Base-by-base conservation (phyloP, 176 grass and related monocot species). In the Eragrostis nindensis region DNA sequence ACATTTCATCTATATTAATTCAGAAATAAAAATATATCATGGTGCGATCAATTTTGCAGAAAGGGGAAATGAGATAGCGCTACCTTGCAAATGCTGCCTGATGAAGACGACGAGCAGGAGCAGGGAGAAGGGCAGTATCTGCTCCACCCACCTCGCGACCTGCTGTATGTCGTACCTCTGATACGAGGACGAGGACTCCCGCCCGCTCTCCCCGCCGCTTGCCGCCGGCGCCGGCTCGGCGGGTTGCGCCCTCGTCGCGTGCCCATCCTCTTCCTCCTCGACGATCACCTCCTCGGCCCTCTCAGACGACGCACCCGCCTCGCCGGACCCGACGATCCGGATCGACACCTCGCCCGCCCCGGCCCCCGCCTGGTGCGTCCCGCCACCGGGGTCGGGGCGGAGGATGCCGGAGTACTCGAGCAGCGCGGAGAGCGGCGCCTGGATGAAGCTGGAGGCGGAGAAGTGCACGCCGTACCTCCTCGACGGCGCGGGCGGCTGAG, bases 151-250 rank as follows among this genome's bases (percentile, higher is more conserved):
- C 79, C 88, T 82, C 15, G 95, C 95, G 70, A 98, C 84, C 86
- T 98, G 95, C 70, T 98, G 95, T 87, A 98, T 93, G 89, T 98
- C 92, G 78, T 98, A 98, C 83, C 95, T 72, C 84, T 98, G 95
- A 61, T 94, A 91, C 2, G 90, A 89, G 4, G 85, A 81, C 0
- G 87, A 80, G 12, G 88, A 78, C 8, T 83, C 89, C 68, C 82
- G 73, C 77, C 74, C 76, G 42, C 60, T 78, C 8, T 71, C 86
- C 10, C 42, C 83, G 24, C 49, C 49, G 21, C 17, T 68, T 10
- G 73, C 24, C 5, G 65, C 41, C 29, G 83, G 49, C 2, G 73
- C 6, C 0, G 86, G 50, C 13, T 75, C 60, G 29, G 30, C 48
- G 10, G 73, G 18, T 3, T 22, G 66, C 67, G 61, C 68, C 30